Percentiles rank a stretch among this genome's conserved stretches.
phyloP scores from a whole-genome alignment of 2,329 filamentous ascomycete species.

The Microsporum ferrugineum region DNA sequence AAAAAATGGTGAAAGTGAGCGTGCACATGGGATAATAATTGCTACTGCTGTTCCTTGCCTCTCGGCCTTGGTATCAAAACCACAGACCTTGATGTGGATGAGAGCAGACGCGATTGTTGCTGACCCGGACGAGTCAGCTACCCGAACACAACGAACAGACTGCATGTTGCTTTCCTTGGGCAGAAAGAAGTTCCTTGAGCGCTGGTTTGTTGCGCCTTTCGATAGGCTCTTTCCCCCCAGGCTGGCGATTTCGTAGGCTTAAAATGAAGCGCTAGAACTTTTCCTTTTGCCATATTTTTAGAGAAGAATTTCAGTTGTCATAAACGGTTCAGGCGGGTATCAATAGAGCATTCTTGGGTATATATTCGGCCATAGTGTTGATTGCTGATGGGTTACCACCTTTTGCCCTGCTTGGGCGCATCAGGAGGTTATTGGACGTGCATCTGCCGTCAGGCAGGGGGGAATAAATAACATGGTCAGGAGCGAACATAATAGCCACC shows the following conservation, averaged over 20 bases:
- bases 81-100: neutral
- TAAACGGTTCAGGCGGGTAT: neutral
- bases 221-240: neutral
- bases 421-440: neutral
- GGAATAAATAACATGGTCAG: neutral
- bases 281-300: no score
- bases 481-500: neutral
- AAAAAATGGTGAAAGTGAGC: neutral
- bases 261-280: no score
- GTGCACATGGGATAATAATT: neutral
- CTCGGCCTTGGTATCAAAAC: neutral
- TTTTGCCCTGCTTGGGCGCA: neutral
- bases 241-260: neutral
- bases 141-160: neutral
- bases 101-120: neutral
- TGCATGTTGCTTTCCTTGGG: neutral
- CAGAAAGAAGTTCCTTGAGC: neutral
- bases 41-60: neutral
- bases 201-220: neutral
- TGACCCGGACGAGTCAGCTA: neutral
- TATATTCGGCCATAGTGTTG: neutral
- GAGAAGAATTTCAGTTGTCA: no score
- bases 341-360: neutral
- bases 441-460: neutral
- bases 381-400: neutral